Evolutionary conservation across 257 asterid species (phyloP), one percentile per base, ranked within the genome.

Genomic region (Leptodermis oblonga): DNA sequence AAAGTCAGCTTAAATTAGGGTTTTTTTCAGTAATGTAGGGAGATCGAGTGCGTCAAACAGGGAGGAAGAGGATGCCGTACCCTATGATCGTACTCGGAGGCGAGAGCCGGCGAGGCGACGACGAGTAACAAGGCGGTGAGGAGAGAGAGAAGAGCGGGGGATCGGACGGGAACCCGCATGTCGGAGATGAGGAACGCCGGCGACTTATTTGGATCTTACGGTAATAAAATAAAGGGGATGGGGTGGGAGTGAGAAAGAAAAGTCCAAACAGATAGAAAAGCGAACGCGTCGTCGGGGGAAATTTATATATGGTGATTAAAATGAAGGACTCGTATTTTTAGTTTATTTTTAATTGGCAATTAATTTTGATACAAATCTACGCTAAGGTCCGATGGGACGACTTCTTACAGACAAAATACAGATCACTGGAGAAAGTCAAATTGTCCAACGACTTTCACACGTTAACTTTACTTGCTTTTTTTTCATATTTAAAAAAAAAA

Each of bases 61-160:
- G 36, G 30, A 59, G 49, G 12, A 14, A 25, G 31, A 12, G 5
- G 12, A 5, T 3, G 18, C 18, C 26, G 34, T 76, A 83, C 86
- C 88, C 76, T 78, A 54, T 81, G 86, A 81, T 83, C 88, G 20
- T 78, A 78, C 71, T 83, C 88, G 61, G 85, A 76, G 51, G 84
- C 82, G 36, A 74, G 68, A 65, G 72, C 82, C 73, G 79, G 81
- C 71, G 84, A 73, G 62, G 77, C 72, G 68, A 77, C n/a, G 72
- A 51, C 49, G 53, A 80, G 17, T 42, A 70, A 31, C 26, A 56
- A 37, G 55, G 73, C 65, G 54, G 78, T 70, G 53, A 80, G 54
- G 14, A 77, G 59, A 22, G 74, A 65, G 13, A 80, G 15, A 62
- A 73, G 49, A 62, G 30, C 68, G 55, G 49, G 23, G 1, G 72